These are phyloP conservation scores for Pisolithus microcarpus DNA, from an alignment of 768 basidiomycete genomes.

Conservation along the genomic window DNA sequence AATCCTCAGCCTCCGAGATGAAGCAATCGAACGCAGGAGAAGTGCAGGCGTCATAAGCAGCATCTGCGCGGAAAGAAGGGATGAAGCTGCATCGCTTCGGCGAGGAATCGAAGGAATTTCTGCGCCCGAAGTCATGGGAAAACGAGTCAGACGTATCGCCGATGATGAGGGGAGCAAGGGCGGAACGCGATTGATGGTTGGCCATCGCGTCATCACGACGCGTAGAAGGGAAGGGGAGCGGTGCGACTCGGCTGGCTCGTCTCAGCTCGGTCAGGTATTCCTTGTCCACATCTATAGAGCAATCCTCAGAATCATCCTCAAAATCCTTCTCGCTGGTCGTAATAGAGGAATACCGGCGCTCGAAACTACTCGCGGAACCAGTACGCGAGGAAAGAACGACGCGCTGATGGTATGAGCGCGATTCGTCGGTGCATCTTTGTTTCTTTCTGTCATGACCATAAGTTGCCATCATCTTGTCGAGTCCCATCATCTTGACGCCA, in stretches of 20 bases:
- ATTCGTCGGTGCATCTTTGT: background rate
- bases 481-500: background rate
- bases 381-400: background rate
- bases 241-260: background rate
- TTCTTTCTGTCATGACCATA: conserved; percentile 4
- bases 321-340: background rate
- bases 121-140: background rate
- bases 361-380: background rate
- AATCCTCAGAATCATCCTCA: background rate
- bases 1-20: background rate
- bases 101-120: background rate
- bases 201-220: background rate
- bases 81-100: background rate
- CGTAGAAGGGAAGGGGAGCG: background rate
- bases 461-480: background rate
- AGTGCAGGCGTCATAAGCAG: background rate
- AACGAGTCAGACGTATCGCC: background rate
- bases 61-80: background rate
- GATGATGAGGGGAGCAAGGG: too few species aligned
- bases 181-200: too few species aligned
- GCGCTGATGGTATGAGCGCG: background rate
- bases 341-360: background rate
- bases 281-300: background rate
- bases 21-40: background rate
- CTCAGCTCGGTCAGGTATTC: background rate